Percentiles rank a stretch among this genome's conserved stretches.
Evolutionary conservation across 2,329 filamentous ascomycete species (phyloP).

Genomic region (Tolypocladium tropicale): DNA sequence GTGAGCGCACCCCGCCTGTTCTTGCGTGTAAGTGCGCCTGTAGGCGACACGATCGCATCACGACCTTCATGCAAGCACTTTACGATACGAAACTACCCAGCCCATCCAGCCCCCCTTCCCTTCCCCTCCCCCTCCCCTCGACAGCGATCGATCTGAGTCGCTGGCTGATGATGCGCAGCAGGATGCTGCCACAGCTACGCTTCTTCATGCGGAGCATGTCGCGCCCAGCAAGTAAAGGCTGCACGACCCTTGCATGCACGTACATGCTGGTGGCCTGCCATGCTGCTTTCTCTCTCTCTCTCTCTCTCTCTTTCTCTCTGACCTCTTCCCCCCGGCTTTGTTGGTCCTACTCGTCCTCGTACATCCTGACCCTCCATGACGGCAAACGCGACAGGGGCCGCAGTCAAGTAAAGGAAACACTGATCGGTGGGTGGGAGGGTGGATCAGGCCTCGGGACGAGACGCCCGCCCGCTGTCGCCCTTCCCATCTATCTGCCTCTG

Average conservation of each 20-base stretch:
- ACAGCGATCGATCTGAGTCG: slow-evolving; percentile 3
- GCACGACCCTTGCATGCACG: not conserved
- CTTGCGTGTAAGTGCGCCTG: not conserved
- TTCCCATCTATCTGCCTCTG: not conserved
- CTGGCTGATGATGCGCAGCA: slow-evolving; percentile 2
- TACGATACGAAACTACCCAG: not conserved
- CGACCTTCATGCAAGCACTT: not conserved
- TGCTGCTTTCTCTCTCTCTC: not conserved
- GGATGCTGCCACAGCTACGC: not conserved
- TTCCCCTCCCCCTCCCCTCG: not conserved
- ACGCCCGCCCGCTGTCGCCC: not conserved
- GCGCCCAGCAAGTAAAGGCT: not conserved
- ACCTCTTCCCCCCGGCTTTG: not conserved
- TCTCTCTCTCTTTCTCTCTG: not conserved
- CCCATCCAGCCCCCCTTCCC: not conserved
- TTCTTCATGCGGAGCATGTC: not conserved
- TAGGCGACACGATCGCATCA: not conserved
- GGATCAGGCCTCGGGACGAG: not conserved
- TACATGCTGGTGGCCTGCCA: not conserved
- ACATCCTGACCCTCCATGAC: not conserved
- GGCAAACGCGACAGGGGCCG: not conserved
- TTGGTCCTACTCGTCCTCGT: not conserved
- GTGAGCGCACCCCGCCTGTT: too few relatives aligned
- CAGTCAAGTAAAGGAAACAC: not conserved
- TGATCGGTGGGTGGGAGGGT: not conserved